Conservation (phyloP, 176 grass and related monocot species). For the Bromus sterilis region DNA sequence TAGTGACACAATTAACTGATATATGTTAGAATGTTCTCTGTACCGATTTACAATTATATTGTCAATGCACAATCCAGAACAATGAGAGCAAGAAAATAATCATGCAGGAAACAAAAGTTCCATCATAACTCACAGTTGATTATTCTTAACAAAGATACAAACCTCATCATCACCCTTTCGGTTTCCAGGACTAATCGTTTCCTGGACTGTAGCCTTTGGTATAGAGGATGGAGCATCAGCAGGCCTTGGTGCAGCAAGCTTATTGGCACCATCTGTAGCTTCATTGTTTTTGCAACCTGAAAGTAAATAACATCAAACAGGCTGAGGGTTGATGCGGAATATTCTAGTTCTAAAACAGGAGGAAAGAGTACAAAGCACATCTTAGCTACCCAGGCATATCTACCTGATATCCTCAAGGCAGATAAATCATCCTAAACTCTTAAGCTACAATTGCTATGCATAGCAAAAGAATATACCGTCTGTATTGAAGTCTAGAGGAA, state of each 20-base stretch:
- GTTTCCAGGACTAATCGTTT: slow-evolving; percentile 21
- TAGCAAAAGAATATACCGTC: slow-evolving; percentile 14
- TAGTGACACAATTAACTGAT: not conserved
- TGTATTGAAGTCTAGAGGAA: slow-evolving; percentile 7
- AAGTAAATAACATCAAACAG: slow-evolving; percentile 31
- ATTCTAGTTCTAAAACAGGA: not conserved
- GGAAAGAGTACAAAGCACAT: not conserved
- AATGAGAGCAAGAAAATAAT: not conserved
- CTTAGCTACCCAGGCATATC: not conserved
- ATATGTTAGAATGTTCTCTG: not conserved
- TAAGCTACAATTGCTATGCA: not conserved
- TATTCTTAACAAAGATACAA: not conserved
- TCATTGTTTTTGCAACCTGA: slow-evolving; percentile 34
- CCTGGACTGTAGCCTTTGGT: slow-evolving; percentile 13
- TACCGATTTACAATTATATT: not conserved
- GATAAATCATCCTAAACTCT: not conserved
- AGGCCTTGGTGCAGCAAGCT: not conserved
- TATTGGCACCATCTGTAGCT: slow-evolving; percentile 25
- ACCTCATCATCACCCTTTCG: slow-evolving; percentile 35
- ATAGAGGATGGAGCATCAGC: slow-evolving; percentile 3
- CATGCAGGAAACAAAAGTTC: not conserved
- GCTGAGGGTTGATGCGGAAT: not conserved
- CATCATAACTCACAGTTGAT: not conserved
- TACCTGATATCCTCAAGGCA: not conserved
- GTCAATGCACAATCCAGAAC: not conserved